A percentile compares a stretch with the other conserved stretches of the same genome.
phyloP scores from a whole-genome alignment of 2,329 filamentous ascomycete genomes.

The Pseudogymnoascus sp. region DNA sequence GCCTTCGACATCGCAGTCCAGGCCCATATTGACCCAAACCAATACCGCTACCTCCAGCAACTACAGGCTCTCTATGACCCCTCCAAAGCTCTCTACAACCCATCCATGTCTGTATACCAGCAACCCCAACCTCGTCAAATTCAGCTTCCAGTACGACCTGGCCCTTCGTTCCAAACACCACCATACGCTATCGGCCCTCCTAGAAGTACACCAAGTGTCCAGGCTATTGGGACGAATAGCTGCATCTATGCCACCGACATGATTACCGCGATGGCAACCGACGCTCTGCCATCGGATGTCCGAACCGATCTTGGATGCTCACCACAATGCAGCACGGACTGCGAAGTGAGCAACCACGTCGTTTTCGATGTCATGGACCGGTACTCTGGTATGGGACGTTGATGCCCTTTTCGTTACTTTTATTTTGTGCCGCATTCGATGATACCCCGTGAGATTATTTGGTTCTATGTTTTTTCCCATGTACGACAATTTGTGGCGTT shows the following conservation, averaged over 20 bases:
- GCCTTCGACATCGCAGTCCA: not conserved
- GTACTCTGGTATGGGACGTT: conserved; percentile 27
- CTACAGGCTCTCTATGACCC: not conserved
- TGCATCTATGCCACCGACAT: conserved; percentile 37
- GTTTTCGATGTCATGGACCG: conserved; percentile 40
- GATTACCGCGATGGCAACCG: conserved; percentile 36
- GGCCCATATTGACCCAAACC: not conserved
- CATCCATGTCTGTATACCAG: not conserved
- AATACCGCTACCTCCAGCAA: conserved; percentile 1
- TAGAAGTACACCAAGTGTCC: not conserved
- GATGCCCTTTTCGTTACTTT: not conserved
- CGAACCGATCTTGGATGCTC: conserved; percentile 35
- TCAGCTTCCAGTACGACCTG: not conserved
- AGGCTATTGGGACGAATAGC: conserved; percentile 18
- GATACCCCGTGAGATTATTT: conserved; percentile 5
- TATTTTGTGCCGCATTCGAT: not conserved
- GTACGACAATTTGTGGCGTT: not conserved
- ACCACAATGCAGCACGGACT: conserved; percentile 28
- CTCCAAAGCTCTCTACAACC: not conserved
- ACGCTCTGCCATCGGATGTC: conserved; percentile 30
- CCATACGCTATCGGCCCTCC: not conserved
- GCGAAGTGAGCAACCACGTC: conserved; percentile 35
- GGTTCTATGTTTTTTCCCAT: not conserved
- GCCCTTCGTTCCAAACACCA: not conserved
- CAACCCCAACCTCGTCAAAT: not conserved